phyloP scores from a whole-genome alignment of 1,139 yeast genomes.

The Hanseniaspora sp. region DNA sequence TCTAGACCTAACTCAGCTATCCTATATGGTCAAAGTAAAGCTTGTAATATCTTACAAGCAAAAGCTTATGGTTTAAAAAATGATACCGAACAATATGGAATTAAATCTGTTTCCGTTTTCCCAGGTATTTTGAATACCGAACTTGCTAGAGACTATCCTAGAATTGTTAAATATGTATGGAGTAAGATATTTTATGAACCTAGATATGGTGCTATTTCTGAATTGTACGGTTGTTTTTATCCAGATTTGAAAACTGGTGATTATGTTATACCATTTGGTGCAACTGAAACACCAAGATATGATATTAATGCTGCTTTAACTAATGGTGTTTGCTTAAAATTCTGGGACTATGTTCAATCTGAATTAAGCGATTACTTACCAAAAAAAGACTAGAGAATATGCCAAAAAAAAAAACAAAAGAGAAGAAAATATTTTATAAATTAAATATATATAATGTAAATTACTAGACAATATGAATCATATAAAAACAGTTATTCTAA shows the following conservation, averaged over 20 bases:
- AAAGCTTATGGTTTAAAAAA: constrained; percentile 35
- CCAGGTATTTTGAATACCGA: constrained; percentile 41
- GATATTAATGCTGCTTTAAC: constrained; percentile 23
- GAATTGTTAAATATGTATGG: constrained; percentile 16
- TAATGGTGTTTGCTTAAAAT: constrained; percentile 23
- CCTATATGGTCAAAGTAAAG: constrained; percentile 39
- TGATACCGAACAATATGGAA: constrained; percentile 27
- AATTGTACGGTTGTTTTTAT: constrained; percentile 33
- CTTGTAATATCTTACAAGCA: constrained; percentile 36
- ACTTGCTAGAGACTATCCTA: constrained; percentile 31
- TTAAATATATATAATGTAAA: not conserved
- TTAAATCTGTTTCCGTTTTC: constrained; percentile 35
- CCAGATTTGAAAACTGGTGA: constrained; percentile 33
- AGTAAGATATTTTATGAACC: constrained; percentile 24
- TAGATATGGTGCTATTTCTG: constrained; percentile 36
- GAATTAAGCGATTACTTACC: constrained; percentile 18
- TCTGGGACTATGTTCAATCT: constrained; percentile 24
- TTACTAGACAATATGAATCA: not conserved
- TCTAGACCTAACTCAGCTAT: constrained; percentile 21
- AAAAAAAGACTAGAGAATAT: not conserved
- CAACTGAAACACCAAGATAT: constrained; percentile 25
- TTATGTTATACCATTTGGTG: constrained; percentile 28
- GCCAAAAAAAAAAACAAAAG: not conserved
- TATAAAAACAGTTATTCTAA: too few species aligned
- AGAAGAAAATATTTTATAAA: not conserved